phyloP scores from a whole-genome alignment of 106 monocot genomes.

The Chionographis japonica region DNA sequence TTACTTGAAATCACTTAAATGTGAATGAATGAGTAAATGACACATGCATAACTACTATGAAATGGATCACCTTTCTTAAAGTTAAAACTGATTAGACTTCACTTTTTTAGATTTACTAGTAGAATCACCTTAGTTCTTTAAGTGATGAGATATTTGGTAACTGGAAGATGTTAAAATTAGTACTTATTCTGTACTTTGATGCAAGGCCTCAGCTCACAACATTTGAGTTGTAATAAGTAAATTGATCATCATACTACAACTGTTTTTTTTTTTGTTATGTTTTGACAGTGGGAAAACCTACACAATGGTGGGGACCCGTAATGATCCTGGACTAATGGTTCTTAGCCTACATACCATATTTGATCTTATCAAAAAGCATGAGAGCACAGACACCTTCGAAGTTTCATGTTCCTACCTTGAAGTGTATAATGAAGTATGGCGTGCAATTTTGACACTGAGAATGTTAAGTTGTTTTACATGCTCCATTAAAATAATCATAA shows the following conservation, averaged over 20 bases:
- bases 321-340: slow-evolving; percentile 99
- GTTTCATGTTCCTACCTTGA: slow-evolving; percentile 96
- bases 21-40: no score
- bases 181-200: no score
- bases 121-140: no score
- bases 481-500: neutral
- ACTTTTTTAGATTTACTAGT: no score
- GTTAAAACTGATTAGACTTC: no score
- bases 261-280: neutral
- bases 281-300: slow-evolving; percentile 94
- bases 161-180: no score
- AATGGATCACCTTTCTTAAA: no score
- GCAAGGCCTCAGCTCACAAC: no score
- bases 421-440: slow-evolving; percentile 93
- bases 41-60: no score
- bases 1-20: no score
- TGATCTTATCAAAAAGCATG: slow-evolving; percentile 83
- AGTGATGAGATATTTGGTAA: no score
- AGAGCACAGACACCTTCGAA: slow-evolving; percentile 79
- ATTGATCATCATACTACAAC: neutral
- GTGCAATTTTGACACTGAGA: neutral
- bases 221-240: no score
- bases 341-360: slow-evolving; percentile 95
- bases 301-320: slow-evolving; percentile 93
- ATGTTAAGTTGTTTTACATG: neutral